Conservation (phyloP, 202 grass and related monocot genomes). For the Brachypodium distachyon region DNA sequence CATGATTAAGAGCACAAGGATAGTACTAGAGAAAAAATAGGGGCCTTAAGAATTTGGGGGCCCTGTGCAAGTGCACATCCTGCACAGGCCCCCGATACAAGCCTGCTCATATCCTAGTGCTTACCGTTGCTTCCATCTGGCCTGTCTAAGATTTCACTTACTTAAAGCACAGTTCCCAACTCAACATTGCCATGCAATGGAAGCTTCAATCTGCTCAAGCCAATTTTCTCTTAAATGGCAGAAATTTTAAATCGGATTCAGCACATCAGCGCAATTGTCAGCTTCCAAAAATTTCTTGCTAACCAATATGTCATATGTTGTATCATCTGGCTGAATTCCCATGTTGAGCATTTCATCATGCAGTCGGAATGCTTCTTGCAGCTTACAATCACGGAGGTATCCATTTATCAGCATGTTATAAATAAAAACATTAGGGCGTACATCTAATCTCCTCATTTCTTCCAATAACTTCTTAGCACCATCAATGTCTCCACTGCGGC, state of each 20-base stretch:
- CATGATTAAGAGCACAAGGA: no score
- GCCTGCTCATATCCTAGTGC: neutral
- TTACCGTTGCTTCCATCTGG: conserved; percentile 10
- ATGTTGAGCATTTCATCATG: conserved; percentile 82
- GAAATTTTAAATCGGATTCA: conserved; percentile 11
- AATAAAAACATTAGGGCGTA: conserved; percentile 45
- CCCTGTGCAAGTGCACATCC: no score
- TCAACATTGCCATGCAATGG: neutral
- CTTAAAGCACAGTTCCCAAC: conserved; percentile 1
- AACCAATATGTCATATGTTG: conserved; percentile 56
- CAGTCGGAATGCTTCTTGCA: conserved; percentile 70
- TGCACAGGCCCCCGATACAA: no score
- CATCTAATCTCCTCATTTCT: conserved; percentile 65
- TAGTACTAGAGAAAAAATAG: no score
- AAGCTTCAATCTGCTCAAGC: conserved; percentile 3
- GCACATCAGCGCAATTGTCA: neutral
- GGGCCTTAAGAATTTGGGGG: no score
- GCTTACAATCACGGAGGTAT: conserved; percentile 45
- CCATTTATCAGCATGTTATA: conserved; percentile 90
- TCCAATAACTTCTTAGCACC: conserved; percentile 56
- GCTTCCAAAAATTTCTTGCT: conserved; percentile 13
- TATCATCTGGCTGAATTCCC: conserved; percentile 50
- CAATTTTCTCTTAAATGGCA: conserved; percentile 8
- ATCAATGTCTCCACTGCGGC: conserved; percentile 61
- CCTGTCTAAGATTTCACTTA: neutral